A percentile compares a stretch with the other conserved stretches of the same genome.
Conservation (phyloP, 2,329 filamentous ascomycete genomes). For the Leptographium procerum region DNA sequence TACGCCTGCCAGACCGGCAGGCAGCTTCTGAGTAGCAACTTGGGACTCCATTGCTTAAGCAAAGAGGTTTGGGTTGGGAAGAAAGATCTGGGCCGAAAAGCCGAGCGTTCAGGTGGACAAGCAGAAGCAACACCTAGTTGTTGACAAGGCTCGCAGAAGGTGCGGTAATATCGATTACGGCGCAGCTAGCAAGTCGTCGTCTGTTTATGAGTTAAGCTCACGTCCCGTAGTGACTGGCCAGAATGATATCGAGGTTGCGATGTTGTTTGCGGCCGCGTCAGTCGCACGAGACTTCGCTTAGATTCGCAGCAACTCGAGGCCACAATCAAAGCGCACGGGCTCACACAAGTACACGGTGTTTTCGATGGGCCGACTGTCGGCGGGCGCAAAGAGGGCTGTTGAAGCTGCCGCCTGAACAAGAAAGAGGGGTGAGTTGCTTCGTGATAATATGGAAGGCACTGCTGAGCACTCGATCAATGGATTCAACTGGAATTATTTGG, state of each 20-base stretch:
- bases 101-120: neutral
- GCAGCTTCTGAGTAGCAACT: slow-evolving; percentile 31
- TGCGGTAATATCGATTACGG: neutral
- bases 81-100: neutral
- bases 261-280: neutral
- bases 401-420: neutral
- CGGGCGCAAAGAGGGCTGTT: neutral
- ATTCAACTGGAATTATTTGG: neutral
- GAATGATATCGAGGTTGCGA: neutral
- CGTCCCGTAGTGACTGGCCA: neutral
- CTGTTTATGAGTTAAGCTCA: neutral
- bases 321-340: neutral
- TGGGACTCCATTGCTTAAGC: slow-evolving; percentile 25
- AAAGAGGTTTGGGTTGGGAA: neutral
- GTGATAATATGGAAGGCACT: neutral
- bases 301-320: neutral
- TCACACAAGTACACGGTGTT: neutral
- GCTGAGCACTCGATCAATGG: neutral
- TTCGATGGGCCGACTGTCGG: neutral
- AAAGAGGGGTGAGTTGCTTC: neutral
- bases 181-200: neutral
- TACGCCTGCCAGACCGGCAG: slow-evolving; percentile 37
- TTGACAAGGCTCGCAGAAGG: neutral
- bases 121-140: neutral
- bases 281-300: neutral